Evolutionary conservation across 2,329 filamentous ascomycete species (phyloP), one percentile per base, ranked within the genome.

Genomic region (Colletotrichum sp.): DNA sequence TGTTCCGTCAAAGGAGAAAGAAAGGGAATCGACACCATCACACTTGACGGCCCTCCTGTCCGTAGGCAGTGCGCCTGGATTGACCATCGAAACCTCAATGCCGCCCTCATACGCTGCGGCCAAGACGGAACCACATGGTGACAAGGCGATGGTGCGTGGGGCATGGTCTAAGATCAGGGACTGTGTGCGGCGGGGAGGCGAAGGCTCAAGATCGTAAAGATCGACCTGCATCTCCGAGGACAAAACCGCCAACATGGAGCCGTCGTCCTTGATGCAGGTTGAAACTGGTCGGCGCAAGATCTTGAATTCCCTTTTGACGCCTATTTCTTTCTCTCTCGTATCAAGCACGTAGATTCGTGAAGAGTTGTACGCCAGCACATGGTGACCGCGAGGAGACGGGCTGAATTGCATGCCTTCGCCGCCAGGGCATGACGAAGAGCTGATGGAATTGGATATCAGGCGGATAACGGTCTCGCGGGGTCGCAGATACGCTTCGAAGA

Each of bases 361-460:
- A 47, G 95, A 97, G 82, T 95, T 97, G 82, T 95, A 94, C 66
- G 94, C 95, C 54, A 97, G 88, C 34, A 97, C 84, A 77, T 93
- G 90, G 77, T 93, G 91, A 4, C 94, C 95, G 68, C 89, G 91
- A 8, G 94, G 91, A 3, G 95, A 97, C 73, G 95, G 91, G 75
- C 90, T 92, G 82, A 97, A 98, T 69, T 95, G 93, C 85, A 98
- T 94, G 59, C 94, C 94, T 82, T 98, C 95, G 36, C 94, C 94
- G 38, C 93, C 93, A 2, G 95, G 95, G 75, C 93, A 93, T 27
- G 95, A 95, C 2, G 94, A 95, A 1, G 94, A 96, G 80, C 94
- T 96, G 77, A 94, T 94, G 8, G 94, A 95, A 64, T 93, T 95
- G 47, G 94, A 97, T 15, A 97, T 92, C 66, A 98, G 87, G 80